Evolutionary conservation across 78 protist species (phyloP).

Genomic region (Guillardia theta): DNA sequence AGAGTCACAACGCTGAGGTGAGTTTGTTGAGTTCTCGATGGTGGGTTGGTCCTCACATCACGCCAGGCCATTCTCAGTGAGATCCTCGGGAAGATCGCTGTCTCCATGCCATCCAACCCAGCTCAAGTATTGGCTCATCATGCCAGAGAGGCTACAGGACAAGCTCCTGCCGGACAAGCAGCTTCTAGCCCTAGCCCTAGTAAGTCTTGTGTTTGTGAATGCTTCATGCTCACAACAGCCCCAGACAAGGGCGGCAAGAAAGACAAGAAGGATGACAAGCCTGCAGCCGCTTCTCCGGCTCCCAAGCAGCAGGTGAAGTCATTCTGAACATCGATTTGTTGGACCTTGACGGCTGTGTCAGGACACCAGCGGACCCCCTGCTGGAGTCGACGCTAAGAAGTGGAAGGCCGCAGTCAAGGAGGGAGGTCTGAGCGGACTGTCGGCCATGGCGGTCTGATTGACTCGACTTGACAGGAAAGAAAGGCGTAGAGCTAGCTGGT

Average conservation of each 20-base stretch:
- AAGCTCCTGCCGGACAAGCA: not conserved
- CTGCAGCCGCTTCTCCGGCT: not conserved
- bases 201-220: too few species aligned
- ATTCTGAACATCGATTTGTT: too few species aligned
- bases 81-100: not conserved
- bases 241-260: not conserved
- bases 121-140: not conserved
- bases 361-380: too few species aligned
- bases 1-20: not conserved
- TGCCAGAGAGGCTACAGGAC: not conserved
- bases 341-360: too few species aligned
- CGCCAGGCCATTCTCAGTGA: too few species aligned
- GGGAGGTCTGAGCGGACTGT: too few species aligned
- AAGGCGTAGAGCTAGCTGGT: slow-evolving; percentile 32
- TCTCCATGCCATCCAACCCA: not conserved
- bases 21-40: too few species aligned
- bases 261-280: not conserved
- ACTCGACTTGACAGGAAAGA: too few species aligned
- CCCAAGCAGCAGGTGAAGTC: not conserved
- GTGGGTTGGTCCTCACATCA: too few species aligned
- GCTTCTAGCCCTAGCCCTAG: too few species aligned
- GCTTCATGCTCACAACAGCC: too few species aligned
- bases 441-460: too few species aligned
- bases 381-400: not conserved
- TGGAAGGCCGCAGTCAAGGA: slow-evolving; percentile 40